Evolutionary conservation across 2,329 filamentous ascomycete species (phyloP).

Genomic region (Alternaria sp.): DNA sequence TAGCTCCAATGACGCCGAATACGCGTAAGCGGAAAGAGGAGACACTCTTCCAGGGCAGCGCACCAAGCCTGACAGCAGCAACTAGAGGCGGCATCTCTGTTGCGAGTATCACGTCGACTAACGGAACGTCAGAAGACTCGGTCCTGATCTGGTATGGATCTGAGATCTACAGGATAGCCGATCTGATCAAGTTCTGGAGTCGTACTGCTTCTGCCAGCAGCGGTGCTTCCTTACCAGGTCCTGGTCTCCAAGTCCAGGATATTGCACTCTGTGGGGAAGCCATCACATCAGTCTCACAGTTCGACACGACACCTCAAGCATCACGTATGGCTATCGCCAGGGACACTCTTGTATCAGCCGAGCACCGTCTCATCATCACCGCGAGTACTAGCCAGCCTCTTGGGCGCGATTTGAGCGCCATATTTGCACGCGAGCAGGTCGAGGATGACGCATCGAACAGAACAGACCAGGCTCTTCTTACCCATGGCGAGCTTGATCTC

Average conservation of each 20-base stretch:
- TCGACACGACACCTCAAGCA: constrained; percentile 50
- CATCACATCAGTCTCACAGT: constrained; percentile 55
- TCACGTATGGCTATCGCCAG: constrained; percentile 55
- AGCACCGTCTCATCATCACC: constrained; percentile 56
- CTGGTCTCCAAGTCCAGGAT: constrained; percentile 54
- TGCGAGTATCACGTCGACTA: constrained; percentile 37
- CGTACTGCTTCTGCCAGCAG: constrained; percentile 48
- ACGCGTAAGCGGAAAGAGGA: constrained; percentile 58
- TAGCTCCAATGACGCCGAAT: constrained; percentile 62
- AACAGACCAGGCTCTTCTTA: constrained; percentile 55
- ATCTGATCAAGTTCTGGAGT: constrained; percentile 56
- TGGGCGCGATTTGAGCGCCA: constrained; percentile 38
- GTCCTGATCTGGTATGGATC: constrained; percentile 57
- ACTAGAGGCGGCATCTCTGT: constrained; percentile 56
- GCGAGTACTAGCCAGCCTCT: constrained; percentile 44
- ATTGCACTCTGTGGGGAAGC: constrained; percentile 53
- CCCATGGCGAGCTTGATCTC: constrained; percentile 56
- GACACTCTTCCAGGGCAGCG: constrained; percentile 54
- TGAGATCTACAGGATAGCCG: constrained; percentile 56
- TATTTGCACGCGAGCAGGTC: constrained; percentile 38
- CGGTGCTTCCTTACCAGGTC: constrained; percentile 51
- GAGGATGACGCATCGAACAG: constrained; percentile 40
- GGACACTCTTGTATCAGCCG: constrained; percentile 55
- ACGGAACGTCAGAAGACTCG: constrained; percentile 54
- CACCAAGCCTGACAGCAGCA: constrained; percentile 40